Base-by-base conservation (phyloP, 1,139 yeast genomes). In the Debaryomycetaceae sp. region DNA sequence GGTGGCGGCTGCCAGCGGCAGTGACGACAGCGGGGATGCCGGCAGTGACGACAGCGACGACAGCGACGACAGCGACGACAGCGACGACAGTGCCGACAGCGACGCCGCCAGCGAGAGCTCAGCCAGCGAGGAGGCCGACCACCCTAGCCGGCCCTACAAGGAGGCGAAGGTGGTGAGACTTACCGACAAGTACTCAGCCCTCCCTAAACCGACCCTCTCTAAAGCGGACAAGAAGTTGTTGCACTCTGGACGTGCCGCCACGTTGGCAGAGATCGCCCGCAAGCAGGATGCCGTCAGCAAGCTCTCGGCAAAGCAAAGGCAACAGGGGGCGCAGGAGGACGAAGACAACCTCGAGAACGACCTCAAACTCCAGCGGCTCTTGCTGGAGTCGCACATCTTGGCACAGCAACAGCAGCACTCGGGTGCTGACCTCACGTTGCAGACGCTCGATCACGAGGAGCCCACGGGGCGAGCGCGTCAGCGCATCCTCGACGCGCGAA, bases 311-410 rank as follows among this genome's bases (percentile, higher is more conserved):
- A 55, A 53, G 28, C 65, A 58, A 38, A 48, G 44, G 29, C 44
- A 41, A 4, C 50, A 50, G 31, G 49, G 49, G 2, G 50, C 50
- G 2, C 45, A 55, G 33, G 73, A 66, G 40, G 73, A 67, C 24
- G 51, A 49, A 4, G 73, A 65, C 18, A 78, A 85, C 47, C 51
- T 88, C 35, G 75, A 83, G 38, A 84, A 89, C 43, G 97, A 89
- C 54, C 48, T 88, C 17, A 93, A 83, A 41, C 63, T 91, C 28
- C 96, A 89, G 51, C 61, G 96, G 35, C 71, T 91, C 26, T 62
- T 91, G 22, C 70, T 71, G 39, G 97, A 91, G 53, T 88, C 96
- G 0, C 96, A 88, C 50, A 81, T 91, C 23, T 61, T 91, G 34
- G 71, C 89, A 11, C 30, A 24, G 15, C 76, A 75, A 30, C 76